These are phyloP conservation scores for Sugiyamaella smithiae DNA, from an alignment of 805 yeast species.

Conservation along the genomic window DNA sequence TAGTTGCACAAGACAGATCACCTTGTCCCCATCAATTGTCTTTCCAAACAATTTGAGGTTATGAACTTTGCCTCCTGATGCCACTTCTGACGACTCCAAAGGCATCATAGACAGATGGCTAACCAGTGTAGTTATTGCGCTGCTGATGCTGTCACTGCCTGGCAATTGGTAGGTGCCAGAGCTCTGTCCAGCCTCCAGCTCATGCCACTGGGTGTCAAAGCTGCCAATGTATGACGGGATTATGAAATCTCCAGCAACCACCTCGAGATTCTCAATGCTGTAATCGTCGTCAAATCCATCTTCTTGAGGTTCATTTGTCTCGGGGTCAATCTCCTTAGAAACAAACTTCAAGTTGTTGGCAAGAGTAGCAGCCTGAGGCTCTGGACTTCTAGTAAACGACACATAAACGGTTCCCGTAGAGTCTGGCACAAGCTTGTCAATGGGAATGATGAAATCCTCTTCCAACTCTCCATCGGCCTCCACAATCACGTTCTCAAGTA, in stretches of 20 bases:
- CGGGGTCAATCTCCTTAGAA: conserved; percentile 74
- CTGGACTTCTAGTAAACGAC: conserved; percentile 53
- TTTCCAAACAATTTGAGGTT: conserved; percentile 80
- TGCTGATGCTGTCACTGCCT: conserved; percentile 46
- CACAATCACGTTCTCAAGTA: conserved; percentile 73
- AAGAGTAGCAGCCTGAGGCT: conserved; percentile 45
- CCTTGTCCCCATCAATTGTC: conserved; percentile 51
- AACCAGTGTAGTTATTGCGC: conserved; percentile 54
- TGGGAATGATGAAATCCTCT: conserved; percentile 68
- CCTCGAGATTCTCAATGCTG: conserved; percentile 74
- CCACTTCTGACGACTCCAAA: conserved; percentile 71
- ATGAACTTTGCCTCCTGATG: conserved; percentile 51
- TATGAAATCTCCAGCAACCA: conserved; percentile 79
- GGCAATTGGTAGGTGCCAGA: conserved; percentile 66
- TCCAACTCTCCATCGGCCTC: conserved; percentile 38
- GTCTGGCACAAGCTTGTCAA: conserved; percentile 69
- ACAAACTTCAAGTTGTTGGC: conserved; percentile 69
- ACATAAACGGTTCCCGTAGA: conserved; percentile 74
- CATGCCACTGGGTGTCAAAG: conserved; percentile 72
- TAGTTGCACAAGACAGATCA: conserved; percentile 43
- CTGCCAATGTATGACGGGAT: conserved; percentile 73
- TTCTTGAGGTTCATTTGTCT: conserved; percentile 63
- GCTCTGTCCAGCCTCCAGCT: conserved; percentile 52
- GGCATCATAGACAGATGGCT: conserved; percentile 62
- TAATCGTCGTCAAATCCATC: conserved; percentile 88